phyloP scores from a whole-genome alignment of 2,329 filamentous ascomycete genomes.

The Fusarium udum region DNA sequence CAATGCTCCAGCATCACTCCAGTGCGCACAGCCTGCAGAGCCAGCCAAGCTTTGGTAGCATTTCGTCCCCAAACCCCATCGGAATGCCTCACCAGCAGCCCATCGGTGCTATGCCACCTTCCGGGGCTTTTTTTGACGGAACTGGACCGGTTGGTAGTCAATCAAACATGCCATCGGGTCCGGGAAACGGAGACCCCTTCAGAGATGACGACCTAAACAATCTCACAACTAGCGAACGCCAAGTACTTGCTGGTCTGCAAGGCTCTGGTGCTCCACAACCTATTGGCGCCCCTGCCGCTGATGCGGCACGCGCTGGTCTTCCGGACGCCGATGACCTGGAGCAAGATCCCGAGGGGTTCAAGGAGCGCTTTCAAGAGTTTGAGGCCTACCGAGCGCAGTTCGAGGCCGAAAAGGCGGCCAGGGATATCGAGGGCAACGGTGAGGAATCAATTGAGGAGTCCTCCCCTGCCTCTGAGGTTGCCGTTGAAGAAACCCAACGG shows the following conservation, averaged over 20 bases:
- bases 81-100: conserved; percentile 64
- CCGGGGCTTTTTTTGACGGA: conserved; percentile 75
- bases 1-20: conserved; percentile 84
- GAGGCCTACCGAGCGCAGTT: conserved; percentile 79
- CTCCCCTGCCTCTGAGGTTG: conserved; percentile 12
- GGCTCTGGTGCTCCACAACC: conserved; percentile 48
- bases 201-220: conserved; percentile 80
- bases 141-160: conserved; percentile 50
- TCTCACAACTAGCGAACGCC: conserved; percentile 64
- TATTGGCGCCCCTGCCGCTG: conserved; percentile 48
- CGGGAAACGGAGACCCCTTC: conserved; percentile 60
- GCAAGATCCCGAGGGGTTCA: conserved; percentile 67
- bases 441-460: conserved; percentile 41
- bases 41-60: conserved; percentile 95
- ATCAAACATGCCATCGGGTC: conserved; percentile 34
- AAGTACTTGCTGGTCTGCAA: conserved; percentile 57
- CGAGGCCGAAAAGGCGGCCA: conserved; percentile 62
- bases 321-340: conserved; percentile 61
- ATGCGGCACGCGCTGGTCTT: conserved; percentile 56
- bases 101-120: conserved; percentile 67
- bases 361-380: conserved; percentile 84
- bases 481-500: conserved; percentile 21
- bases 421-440: conserved; percentile 49
- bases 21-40: conserved; percentile 96
- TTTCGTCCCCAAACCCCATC: conserved; percentile 86